Evolutionary conservation across 345 rosid species (phyloP), one percentile per base, ranked within the genome.

Genomic region (Anastatica hierochuntica): DNA sequence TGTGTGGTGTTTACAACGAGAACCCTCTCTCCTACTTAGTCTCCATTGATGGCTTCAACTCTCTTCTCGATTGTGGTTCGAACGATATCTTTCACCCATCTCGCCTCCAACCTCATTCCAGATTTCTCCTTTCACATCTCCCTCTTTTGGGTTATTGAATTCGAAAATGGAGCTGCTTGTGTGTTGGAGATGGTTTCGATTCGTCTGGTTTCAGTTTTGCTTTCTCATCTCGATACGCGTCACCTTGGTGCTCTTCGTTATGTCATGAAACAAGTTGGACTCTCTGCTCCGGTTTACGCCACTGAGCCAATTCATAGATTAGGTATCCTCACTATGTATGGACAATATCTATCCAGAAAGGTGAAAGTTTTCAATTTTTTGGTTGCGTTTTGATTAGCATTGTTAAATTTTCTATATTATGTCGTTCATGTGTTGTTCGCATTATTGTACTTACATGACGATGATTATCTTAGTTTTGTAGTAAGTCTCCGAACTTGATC

Each of bases 41-140:
- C 68, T 82, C 95, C 68, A 64, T 92, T 20, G 96, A 92, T 60
- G 80, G 82, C 64, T 92, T 92, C 76, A 83, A 79, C 68, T 81
- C 88, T 82, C 68, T 92, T 17, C 35, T 88, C 63, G 98, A 92
- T 53, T 92, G 96, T 58, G 98, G 98, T 29, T 92, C 96, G 98
- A 92, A 92, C 70, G 98, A 92, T 68, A 83, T 77, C 49, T 92
- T 92, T 49, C 94, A 88, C 33, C 64, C 85, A 17, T 78, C 95
- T 8, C 85, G 88, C 42, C 95, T 92, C 54, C 71, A 84, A 42
- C 96, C 98, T 52, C 94, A 88, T 58, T 79, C 97, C 68, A 83
- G 81, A 95, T 83, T 47, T 21, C 16, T 10, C 40, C 13, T 18
- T 0, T 48, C n/a, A n/a, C n/a, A n/a, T n/a, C n/a, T 23, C 3